phyloP scores from a whole-genome alignment of 73 alveolate species.

The Paramecium biaurelia region DNA sequence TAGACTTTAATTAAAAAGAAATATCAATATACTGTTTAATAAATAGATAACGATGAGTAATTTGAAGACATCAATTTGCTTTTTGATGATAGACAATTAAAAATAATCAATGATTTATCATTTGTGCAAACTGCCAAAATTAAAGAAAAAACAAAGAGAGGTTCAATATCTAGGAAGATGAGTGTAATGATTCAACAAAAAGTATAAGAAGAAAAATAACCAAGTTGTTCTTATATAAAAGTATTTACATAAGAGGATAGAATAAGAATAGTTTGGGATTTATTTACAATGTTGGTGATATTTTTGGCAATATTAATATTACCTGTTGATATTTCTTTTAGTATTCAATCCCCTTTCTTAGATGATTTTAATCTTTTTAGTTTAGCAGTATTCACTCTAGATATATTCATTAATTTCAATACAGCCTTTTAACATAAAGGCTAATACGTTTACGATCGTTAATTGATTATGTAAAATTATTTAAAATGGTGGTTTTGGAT shows the following conservation, averaged over 20 bases:
- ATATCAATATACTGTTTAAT: not conserved
- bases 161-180: not conserved
- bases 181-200: not conserved
- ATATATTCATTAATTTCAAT: conserved; percentile 64
- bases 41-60: not conserved
- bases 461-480: conserved; percentile 46
- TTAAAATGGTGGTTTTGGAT: conserved; percentile 71
- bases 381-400: conserved; percentile 64
- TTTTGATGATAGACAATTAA: conserved; percentile 16
- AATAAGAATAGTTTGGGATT: conserved; percentile 17
- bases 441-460: conserved; percentile 62
- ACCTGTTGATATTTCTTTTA: conserved; percentile 19
- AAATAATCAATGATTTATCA: conserved; percentile 12
- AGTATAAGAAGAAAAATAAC: not conserved
- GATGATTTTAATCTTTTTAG: conserved; percentile 41
- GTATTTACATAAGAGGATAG: not conserved
- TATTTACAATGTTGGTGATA: not conserved
- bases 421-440: conserved; percentile 74
- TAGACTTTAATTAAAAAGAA: not conserved
- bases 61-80: not conserved
- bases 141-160: not conserved
- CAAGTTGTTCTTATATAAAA: not conserved
- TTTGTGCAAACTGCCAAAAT: not conserved
- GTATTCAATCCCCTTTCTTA: not conserved
- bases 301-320: not conserved